Evolutionary conservation across 495 filamentous ascomycete species (phyloP), one percentile per base, ranked within the genome.

Genomic region (Xylaria intraflava): DNA sequence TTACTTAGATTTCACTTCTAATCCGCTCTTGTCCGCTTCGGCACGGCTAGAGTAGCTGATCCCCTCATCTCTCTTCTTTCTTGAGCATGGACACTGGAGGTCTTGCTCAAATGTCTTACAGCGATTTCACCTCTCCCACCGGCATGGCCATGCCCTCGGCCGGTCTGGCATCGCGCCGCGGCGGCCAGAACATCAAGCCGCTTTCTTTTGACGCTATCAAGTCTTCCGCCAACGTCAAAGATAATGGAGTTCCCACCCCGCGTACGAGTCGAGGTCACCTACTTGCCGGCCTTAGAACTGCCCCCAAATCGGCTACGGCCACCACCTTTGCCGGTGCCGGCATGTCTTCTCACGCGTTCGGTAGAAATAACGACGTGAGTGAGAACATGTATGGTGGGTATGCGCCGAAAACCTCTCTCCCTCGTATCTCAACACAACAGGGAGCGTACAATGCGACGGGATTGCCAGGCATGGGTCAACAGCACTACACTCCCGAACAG

Each of bases 41-140:
- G 60, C 44, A 57, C 48, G 44, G 22, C 40, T 17, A 48, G 54
- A 53, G 44, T 12, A 49, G 29, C 49, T 55, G 27, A 38, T 26
- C 38, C 42, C 44, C 19, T 20, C 54, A 52, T 38, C 38, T 56
- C 51, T 43, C 56, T 52, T 50, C 49, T 41, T 53, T 31, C 59
- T 72, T 84, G 87, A 90, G 86, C 80, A 93, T 95, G 83, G 86
- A 95, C 90, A 83, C 91, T 81, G 93, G 91, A 81, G 90, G 90
- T 90, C 89, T 96, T 79, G 86, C 92, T 90, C 93, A 95, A 79
- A 97, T 98, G 94, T 86, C 89, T 71, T 94, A 92, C 80, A 86
- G 87, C 75, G 80, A 79, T 69, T 86, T 82, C 67, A 74, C 81
- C 65, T 78, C 80, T 69, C 76, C 79, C 69, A 78, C 80, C 73